Evolutionary conservation across 768 basidiomycete species (phyloP), one percentile per base, ranked within the genome.

Genomic region (Artomyces pyxidatus): DNA sequence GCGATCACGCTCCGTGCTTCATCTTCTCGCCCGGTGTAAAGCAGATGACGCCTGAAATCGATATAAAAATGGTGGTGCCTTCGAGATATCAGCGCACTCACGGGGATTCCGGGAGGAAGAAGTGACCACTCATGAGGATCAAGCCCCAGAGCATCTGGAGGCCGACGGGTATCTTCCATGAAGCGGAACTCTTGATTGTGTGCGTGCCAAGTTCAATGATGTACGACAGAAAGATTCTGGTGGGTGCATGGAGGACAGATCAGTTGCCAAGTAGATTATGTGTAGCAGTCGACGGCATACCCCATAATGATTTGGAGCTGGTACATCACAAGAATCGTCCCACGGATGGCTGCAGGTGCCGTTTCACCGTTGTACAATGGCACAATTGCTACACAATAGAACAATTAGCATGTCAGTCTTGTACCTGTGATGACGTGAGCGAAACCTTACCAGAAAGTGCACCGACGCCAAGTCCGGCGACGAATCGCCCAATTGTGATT

Each of bases 31-130:
- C 74, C 75, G 6, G 64, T 74, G 22, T 81, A 83, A 11, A 88
- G 70, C n/a, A 86, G 70, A 54, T 85, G 82, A 59, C 85, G 84
- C 19, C 82, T 84, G n/a, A 5, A 35, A 17, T 3, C 16, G 19
- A 50, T 37, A 10, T 4, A 28, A 22, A n/a, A 9, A 22, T 7
- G 14, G 22, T 19, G 28, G 45, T 1, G 8, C 3, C n/a, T 5
- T 8, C 4, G 32, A 12, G 4, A 3, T 22, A 14, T 35, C 7
- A 12, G 12, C 46, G 22, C 29, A 35, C 81, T 17, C 62, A 82
- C 79, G 86, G 87, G 3, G 84, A 87, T 59, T 88, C 87, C 2
- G 86, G 85, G 1, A 88, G 67, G 72, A 84, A 84, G 63, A 86
- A 76, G 42, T 87, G 77, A 12, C 85, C 81, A 17, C 77, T 78